These are phyloP conservation scores for Ophiostoma triangulosporum DNA, from an alignment of 2,329 filamentous ascomycete species.

Conservation along the genomic window DNA sequence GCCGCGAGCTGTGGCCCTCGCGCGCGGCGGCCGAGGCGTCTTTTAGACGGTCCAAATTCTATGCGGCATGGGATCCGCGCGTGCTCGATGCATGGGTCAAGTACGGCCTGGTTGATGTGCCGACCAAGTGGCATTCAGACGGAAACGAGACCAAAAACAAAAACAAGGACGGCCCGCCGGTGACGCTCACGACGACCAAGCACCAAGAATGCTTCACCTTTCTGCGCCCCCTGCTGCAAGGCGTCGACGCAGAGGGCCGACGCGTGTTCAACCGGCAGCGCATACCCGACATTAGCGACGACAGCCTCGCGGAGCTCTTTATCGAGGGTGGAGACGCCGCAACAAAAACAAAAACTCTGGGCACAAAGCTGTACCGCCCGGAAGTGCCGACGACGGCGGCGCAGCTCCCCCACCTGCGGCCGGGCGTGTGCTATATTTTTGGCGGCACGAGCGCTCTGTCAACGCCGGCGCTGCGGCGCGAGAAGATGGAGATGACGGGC, in stretches of 20 bases:
- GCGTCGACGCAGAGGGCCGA: conserved; percentile 24
- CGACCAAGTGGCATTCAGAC: conserved; percentile 45
- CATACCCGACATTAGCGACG: conserved; percentile 33
- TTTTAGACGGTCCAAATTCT: conserved; percentile 62
- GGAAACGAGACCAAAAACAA: conserved; percentile 7
- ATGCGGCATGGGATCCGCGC: conserved; percentile 66
- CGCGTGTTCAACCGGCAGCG: conserved; percentile 27
- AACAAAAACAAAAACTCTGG: background rate
- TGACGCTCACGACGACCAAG: conserved; percentile 69
- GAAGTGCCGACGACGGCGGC: conserved; percentile 45
- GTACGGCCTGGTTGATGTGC: conserved; percentile 62
- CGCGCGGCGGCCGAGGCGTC: conserved; percentile 50
- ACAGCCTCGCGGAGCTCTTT: conserved; percentile 16
- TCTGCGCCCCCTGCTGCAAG: conserved; percentile 44
- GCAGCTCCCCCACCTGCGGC: conserved; percentile 46
- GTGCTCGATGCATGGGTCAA: conserved; percentile 62
- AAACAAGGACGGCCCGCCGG: conserved; percentile 18
- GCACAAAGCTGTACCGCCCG: conserved; percentile 51
- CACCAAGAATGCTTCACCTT: conserved; percentile 81
- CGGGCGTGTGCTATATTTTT: conserved; percentile 56
- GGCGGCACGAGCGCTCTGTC: conserved; percentile 48
- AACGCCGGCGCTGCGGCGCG: conserved; percentile 30
- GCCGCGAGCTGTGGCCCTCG: conserved; percentile 74
- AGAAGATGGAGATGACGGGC: conserved; percentile 53
- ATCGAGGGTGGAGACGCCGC: background rate